Percentiles rank a stretch among this genome's conserved stretches.
These are phyloP conservation scores for Macaranga tanarius DNA, from an alignment of 441 rosid genomes.

Conservation along the genomic window DNA sequence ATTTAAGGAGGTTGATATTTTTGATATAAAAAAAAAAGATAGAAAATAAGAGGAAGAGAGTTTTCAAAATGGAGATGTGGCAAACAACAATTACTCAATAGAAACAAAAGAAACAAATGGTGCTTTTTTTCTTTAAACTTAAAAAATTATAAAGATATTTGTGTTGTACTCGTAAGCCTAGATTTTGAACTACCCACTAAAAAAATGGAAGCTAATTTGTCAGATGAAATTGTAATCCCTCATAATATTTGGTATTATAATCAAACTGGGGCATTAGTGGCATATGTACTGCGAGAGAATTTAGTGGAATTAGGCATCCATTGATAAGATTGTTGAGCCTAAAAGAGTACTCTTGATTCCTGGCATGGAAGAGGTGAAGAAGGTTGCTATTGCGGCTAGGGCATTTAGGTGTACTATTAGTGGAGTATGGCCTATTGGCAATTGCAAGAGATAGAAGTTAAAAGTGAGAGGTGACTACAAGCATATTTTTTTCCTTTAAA, in stretches of 20 bases:
- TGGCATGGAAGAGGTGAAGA: constrained; percentile 81
- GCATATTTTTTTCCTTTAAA: too few species aligned
- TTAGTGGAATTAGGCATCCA: constrained; percentile 58
- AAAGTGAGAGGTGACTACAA: too few species aligned
- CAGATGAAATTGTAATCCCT: constrained; percentile 48
- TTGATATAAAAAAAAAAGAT: too few species aligned
- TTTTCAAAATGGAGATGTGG: too few species aligned
- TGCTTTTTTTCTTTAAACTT: too few species aligned
- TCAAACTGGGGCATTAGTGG: constrained; percentile 57
- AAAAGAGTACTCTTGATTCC: constrained; percentile 77
- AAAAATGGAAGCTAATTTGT: constrained; percentile 84
- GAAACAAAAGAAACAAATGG: too few species aligned
- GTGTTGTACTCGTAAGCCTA: constrained; percentile 72
- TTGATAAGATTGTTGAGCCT: constrained; percentile 78
- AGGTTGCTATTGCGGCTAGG: constrained; percentile 61
- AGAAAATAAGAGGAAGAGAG: too few species aligned
- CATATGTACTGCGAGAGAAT: constrained; percentile 61
- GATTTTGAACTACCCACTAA: constrained; percentile 87
- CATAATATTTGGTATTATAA: constrained; percentile 65
- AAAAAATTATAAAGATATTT: constrained; percentile 56
- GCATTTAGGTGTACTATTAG: constrained; percentile 88
- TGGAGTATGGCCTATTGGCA: constrained; percentile 93
- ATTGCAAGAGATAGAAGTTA: too few species aligned
- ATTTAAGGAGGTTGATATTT: too few species aligned
- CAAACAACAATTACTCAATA: too few species aligned